A percentile compares a stretch with the other conserved stretches of the same genome.
Evolutionary conservation across 106 monocot species (phyloP).

Genomic region (Iris macrosiphon): DNA sequence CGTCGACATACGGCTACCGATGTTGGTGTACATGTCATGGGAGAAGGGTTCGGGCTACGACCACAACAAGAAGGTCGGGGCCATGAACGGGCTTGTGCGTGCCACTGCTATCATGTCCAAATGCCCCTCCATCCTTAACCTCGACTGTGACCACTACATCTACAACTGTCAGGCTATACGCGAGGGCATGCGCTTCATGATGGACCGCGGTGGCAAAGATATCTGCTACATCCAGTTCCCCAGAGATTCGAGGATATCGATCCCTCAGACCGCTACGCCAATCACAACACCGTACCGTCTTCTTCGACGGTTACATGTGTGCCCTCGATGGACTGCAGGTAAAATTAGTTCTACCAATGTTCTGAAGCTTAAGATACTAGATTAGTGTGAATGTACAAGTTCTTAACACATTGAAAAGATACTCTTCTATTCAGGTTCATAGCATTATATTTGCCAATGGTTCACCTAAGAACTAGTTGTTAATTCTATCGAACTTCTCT

Average conservation of each 20-base stretch:
- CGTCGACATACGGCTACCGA: slow-evolving; percentile 44
- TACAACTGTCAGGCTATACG: slow-evolving; percentile 7
- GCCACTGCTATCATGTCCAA: slow-evolving; percentile 57
- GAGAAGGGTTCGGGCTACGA: slow-evolving; percentile 52
- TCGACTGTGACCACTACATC: no score
- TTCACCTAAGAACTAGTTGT: no score
- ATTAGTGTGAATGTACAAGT: no score
- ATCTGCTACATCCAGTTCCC: slow-evolving; percentile 69
- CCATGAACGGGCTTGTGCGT: slow-evolving; percentile 55
- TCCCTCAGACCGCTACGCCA: slow-evolving; percentile 64
- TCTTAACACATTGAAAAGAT: no score
- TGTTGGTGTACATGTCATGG: slow-evolving; percentile 50
- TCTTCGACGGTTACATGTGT: slow-evolving; percentile 70
- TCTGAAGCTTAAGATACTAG: no score
- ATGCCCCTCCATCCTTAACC: slow-evolving; percentile 47
- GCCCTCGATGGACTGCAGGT: slow-evolving; percentile 52
- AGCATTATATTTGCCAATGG: no score
- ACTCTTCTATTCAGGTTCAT: no score
- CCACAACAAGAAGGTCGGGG: slow-evolving; percentile 64
- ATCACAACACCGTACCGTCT: slow-evolving; percentile 69
- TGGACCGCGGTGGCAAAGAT: slow-evolving; percentile 54
- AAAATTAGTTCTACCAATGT: no score
- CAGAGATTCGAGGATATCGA: slow-evolving; percentile 60
- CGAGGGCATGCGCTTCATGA: slow-evolving; percentile 15
- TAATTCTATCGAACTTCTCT: no score